Conservation (phyloP, 805 yeast genomes). For the Suhomyces sp. region DNA sequence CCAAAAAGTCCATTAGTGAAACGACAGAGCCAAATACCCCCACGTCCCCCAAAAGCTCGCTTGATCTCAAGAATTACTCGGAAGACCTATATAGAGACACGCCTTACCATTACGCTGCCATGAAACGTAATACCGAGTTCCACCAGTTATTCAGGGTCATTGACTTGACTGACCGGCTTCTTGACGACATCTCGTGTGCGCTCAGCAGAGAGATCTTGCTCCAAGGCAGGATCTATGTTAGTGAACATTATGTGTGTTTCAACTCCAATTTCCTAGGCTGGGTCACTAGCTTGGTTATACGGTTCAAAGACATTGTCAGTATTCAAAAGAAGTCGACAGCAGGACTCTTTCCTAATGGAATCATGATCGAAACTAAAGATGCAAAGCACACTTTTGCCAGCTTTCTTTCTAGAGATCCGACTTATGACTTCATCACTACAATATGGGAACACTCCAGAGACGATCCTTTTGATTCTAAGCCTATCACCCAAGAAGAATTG, state of each 20-base stretch:
- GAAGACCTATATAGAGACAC: conserved; percentile 60
- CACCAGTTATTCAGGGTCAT: conserved; percentile 57
- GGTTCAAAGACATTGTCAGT: conserved; percentile 59
- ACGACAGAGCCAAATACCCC: conserved; percentile 11
- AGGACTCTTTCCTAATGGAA: conserved; percentile 67
- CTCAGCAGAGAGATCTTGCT: conserved; percentile 60
- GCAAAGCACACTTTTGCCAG: conserved; percentile 63
- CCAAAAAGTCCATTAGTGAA: conserved; percentile 29
- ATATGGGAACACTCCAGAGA: conserved; percentile 46
- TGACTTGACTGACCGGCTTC: conserved; percentile 48
- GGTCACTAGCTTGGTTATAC: conserved; percentile 56
- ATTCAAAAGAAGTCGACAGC: conserved; percentile 66
- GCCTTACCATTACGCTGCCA: conserved; percentile 59
- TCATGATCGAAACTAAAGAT: conserved; percentile 60
- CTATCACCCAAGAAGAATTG: conserved; percentile 4
- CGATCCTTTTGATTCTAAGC: not conserved
- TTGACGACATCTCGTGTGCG: conserved; percentile 66
- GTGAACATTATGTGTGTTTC: conserved; percentile 56
- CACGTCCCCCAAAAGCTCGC: conserved; percentile 10
- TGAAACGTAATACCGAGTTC: conserved; percentile 57
- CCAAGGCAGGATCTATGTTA: conserved; percentile 63
- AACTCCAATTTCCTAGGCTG: conserved; percentile 67
- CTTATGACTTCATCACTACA: conserved; percentile 49
- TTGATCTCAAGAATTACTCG: conserved; percentile 47
- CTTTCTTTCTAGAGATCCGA: conserved; percentile 56